Percentiles rank a stretch among this genome's conserved stretches.
These are phyloP conservation scores for Ceratobasidium sp. DNA, from an alignment of 1,284 basidiomycete genomes.

Conservation along the genomic window DNA sequence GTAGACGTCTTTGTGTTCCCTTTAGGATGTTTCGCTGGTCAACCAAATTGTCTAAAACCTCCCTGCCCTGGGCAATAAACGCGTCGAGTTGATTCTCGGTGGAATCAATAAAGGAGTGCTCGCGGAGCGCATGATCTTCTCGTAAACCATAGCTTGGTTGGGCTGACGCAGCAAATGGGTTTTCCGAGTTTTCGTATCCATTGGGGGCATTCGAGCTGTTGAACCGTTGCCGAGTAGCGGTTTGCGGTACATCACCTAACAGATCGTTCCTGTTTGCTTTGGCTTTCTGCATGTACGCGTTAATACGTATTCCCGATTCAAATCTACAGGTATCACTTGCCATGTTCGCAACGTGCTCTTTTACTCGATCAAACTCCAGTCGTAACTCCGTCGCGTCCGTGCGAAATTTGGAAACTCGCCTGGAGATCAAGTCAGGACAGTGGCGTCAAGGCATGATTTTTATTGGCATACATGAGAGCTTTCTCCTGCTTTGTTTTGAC, in stretches of 20 bases:
- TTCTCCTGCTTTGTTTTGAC: conserved; percentile 95
- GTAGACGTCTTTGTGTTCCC: conserved; percentile 81
- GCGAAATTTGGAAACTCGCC: conserved; percentile 84
- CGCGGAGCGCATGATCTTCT: conserved; percentile 79
- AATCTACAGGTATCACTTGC: conserved; percentile 47
- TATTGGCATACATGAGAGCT: conserved; percentile 75
- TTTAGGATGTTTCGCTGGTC: conserved; percentile 92
- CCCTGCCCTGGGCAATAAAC: conserved; percentile 88
- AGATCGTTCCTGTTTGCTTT: conserved; percentile 68
- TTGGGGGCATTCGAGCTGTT: conserved; percentile 53
- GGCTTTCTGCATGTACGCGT: conserved; percentile 56
- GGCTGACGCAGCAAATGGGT: conserved; percentile 54
- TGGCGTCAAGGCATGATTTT: conserved; percentile 28
- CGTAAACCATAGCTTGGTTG: conserved; percentile 63
- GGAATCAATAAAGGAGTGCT: conserved; percentile 85
- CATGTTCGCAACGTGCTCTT: conserved; percentile 58
- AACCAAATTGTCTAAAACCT: conserved; percentile 86
- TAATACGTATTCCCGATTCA: conserved; percentile 23
- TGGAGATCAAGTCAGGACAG: conserved; percentile 47
- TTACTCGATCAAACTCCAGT: conserved; percentile 72
- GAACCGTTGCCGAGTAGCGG: conserved; percentile 67
- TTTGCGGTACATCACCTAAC: conserved; percentile 53
- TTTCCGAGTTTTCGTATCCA: conserved; percentile 61
- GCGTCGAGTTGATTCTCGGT: conserved; percentile 84
- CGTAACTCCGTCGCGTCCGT: conserved; percentile 75